Evolutionary conservation across 495 filamentous ascomycete genomes (phyloP), one percentile per base, ranked within the genome.

Genomic region (Aspergillus saccharolyticus): DNA sequence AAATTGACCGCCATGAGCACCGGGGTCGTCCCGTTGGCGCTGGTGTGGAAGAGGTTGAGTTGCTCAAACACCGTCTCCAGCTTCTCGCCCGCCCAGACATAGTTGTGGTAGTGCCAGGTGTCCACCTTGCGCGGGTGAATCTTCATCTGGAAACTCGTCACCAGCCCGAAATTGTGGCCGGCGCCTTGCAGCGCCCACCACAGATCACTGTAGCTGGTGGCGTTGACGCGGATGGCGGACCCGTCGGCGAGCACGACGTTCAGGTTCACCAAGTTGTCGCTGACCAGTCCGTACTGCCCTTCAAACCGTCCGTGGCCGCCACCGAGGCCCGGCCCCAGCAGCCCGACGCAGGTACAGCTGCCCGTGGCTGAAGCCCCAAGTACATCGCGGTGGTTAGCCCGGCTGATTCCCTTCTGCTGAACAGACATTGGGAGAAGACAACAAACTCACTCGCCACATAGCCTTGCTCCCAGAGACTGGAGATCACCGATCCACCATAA

Each of bases 131-230:
- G 53, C 0, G 48, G 53, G 44, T 56, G 44, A 15, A 61, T 48
- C 18, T 54, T 53, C 24, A 43, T n/a, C 46, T 56, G 48, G 24
- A 56, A 53, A 21, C 58, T 61, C 3, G 55, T 62, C 17, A 62
- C 59, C n/a, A 62, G 54, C 14, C 54, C 52, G 17, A 62, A 58
- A 52, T 62, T 62, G 22, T 58, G 59, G 16, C 59, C 59, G 7
- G 59, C 59, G 3, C 59, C 59, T 19, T 44, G 21, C 52, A 62
- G 54, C 12, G 52, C 59, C 59, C 59, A 62, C 7, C 25, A 55
- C 3, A 62, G 52, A 44, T 62, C 55, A 0, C 51, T 19, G n/a
- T 57, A 22, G 12, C 20, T 22, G 0, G 15, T 43, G 16, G 44
- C 17, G 24, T 24, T 47, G 9, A 56, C 53, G 5, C 30, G n/a